Percentiles rank a stretch among this genome's conserved stretches.
phyloP scores from a whole-genome alignment of 2,329 filamentous ascomycete genomes.

The Pestalotiopsis sp. region DNA sequence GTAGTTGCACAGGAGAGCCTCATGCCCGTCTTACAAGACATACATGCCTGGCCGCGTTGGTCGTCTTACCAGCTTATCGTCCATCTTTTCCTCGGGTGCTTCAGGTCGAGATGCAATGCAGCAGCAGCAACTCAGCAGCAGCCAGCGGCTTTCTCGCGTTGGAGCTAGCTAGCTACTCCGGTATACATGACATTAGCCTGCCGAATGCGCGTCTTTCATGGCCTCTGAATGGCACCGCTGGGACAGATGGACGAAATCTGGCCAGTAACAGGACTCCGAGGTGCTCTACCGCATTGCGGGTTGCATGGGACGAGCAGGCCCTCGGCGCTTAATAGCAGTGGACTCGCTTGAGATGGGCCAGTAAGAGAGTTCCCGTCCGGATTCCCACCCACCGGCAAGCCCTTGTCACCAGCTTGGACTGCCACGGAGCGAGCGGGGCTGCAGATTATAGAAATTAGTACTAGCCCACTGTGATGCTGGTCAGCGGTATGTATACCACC shows the following conservation, averaged over 20 bases:
- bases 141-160: conserved; percentile 16
- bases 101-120: conserved; percentile 19
- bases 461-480: background rate
- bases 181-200: conserved; percentile 24
- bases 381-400: background rate
- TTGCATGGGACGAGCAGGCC: conserved; percentile 50
- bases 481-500: background rate
- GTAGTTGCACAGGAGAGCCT: background rate
- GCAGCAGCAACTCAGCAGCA: conserved; percentile 9
- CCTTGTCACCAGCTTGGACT: conserved; percentile 10
- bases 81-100: conserved; percentile 10
- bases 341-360: conserved; percentile 41
- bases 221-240: conserved; percentile 21
- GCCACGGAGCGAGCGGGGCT: background rate
- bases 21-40: background rate
- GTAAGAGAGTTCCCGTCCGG: conserved; percentile 30
- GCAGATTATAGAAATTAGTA: conserved; percentile 12
- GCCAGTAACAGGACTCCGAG: conserved; percentile 26
- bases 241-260: conserved; percentile 19
- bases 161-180: conserved; percentile 26
- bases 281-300: conserved; percentile 28
- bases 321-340: conserved; percentile 56
- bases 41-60: background rate
- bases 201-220: conserved; percentile 37
- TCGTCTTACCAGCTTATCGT: background rate